These are phyloP conservation scores for Globisporangium heterothallicum DNA, from an alignment of 352 stramenopile genomes.

Conservation along the genomic window DNA sequence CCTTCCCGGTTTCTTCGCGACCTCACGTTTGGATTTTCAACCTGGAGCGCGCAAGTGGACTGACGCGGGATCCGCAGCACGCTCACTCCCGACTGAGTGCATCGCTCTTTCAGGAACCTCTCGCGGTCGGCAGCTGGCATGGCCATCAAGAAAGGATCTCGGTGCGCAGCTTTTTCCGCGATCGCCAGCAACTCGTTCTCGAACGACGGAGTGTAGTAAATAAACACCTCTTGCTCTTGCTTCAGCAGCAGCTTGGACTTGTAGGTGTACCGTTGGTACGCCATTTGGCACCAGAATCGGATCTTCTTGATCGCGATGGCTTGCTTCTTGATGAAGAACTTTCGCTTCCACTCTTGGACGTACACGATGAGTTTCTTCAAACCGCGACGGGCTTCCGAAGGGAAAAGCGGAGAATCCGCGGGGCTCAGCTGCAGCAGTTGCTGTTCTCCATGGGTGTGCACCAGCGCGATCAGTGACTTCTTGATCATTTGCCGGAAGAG, in stretches of 20 bases:
- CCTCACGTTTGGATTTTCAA: no score
- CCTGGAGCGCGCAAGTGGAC: no score
- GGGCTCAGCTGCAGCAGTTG: slow-evolving; percentile 37
- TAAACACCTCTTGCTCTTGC: slow-evolving; percentile 60
- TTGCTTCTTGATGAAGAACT: slow-evolving; percentile 48
- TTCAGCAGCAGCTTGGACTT: slow-evolving; percentile 45
- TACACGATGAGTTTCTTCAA: slow-evolving; percentile 47
- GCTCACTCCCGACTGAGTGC: slow-evolving; percentile 45
- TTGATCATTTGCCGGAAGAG: slow-evolving; percentile 44
- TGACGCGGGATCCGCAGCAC: slow-evolving; percentile 42
- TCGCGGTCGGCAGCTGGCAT: slow-evolving; percentile 39
- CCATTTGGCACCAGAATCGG: slow-evolving; percentile 71
- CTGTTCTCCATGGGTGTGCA: slow-evolving; percentile 36
- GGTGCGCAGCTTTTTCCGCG: slow-evolving; percentile 37
- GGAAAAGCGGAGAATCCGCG: slow-evolving; percentile 23
- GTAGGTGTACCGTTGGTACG: slow-evolving; percentile 56
- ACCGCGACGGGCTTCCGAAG: slow-evolving; percentile 28
- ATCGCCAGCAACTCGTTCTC: slow-evolving; percentile 52
- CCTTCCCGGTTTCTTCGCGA: slow-evolving; percentile 55
- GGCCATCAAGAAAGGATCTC: slow-evolving; percentile 61
- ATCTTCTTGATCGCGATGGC: slow-evolving; percentile 72
- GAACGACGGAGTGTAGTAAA: slow-evolving; percentile 65
- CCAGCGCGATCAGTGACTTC: slow-evolving; percentile 42
- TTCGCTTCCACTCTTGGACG: slow-evolving; percentile 50
- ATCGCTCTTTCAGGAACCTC: slow-evolving; percentile 41